Evolutionary conservation across 768 basidiomycete genomes (phyloP).

Genomic region (Dentipellis fragilis): DNA sequence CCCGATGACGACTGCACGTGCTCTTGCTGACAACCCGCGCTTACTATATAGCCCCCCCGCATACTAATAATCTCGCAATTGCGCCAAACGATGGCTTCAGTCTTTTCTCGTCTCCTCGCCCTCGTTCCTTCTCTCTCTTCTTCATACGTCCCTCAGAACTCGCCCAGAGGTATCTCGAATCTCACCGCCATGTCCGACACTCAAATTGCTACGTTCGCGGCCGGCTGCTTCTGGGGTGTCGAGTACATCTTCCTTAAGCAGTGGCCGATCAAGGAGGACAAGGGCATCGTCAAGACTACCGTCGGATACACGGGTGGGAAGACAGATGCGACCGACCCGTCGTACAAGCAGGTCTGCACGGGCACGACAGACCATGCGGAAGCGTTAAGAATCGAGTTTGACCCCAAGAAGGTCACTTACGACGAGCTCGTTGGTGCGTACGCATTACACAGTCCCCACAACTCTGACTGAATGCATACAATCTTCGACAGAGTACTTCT

Average conservation of each 20-base stretch:
- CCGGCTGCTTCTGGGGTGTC: constrained; percentile 81
- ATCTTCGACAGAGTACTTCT: constrained; percentile 68
- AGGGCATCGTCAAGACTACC: constrained; percentile 62
- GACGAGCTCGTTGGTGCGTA: constrained; percentile 76
- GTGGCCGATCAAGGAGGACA: constrained; percentile 58
- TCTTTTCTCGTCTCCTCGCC: constrained; percentile 1
- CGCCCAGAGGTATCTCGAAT: not conserved
- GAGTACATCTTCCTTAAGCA: constrained; percentile 80
- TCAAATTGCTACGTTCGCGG: constrained; percentile 40
- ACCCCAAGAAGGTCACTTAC: constrained; percentile 67
- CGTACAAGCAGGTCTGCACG: constrained; percentile 67
- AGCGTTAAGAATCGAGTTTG: constrained; percentile 78
- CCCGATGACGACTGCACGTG: not conserved
- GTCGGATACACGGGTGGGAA: constrained; percentile 80
- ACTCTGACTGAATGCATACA: not conserved
- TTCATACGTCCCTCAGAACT: constrained; percentile 8
- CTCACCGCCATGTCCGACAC: constrained; percentile 6
- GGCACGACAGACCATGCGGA: constrained; percentile 86
- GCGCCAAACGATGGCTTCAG: constrained; percentile 4
- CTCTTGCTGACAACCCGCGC: not conserved
- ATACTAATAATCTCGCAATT: not conserved
- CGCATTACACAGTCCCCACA: not conserved
- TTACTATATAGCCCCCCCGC: not conserved
- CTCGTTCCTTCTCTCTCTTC: not conserved
- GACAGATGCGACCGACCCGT: constrained; percentile 42